A percentile compares a stretch with the other conserved stretches of the same genome.
Conservation (phyloP, 306 rosid genomes). For the Vicia faba region DNA sequence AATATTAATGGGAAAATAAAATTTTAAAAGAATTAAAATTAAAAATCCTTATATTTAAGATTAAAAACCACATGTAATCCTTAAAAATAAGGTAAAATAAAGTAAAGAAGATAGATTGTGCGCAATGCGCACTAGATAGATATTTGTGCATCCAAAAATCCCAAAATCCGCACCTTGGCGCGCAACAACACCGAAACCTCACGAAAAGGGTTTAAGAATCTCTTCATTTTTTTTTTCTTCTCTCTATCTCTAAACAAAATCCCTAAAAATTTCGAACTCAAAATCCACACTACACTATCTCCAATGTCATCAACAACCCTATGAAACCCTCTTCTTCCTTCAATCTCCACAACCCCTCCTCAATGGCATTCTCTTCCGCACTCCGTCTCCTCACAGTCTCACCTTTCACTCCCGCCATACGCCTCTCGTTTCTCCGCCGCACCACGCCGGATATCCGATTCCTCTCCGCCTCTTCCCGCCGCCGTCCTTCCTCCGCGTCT, state of each 20-base stretch:
- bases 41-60: too few relatives aligned
- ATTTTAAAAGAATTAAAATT: too few relatives aligned
- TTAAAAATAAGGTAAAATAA: too few relatives aligned
- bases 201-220: constrained; percentile 10
- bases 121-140: neutral
- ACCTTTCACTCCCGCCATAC: constrained; percentile 36
- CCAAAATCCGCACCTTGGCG: constrained; percentile 47
- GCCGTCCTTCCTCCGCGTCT: neutral
- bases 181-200: constrained; percentile 39
- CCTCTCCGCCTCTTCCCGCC: constrained; percentile 46
- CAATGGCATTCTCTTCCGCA: constrained; percentile 71
- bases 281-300: neutral
- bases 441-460: constrained; percentile 54
- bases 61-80: too few relatives aligned
- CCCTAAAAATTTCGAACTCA: constrained; percentile 24
- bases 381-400: constrained; percentile 63
- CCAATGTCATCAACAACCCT: constrained; percentile 30
- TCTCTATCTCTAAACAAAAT: neutral
- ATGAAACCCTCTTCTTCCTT: constrained; percentile 33
- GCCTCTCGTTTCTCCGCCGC: constrained; percentile 39
- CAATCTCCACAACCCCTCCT: neutral
- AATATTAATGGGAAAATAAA: too few relatives aligned
- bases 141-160: neutral
- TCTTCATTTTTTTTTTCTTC: neutral
- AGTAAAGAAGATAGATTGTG: too few relatives aligned